Conservation (phyloP, 257 asterid genomes). For the Thymus mandschuricus region DNA sequence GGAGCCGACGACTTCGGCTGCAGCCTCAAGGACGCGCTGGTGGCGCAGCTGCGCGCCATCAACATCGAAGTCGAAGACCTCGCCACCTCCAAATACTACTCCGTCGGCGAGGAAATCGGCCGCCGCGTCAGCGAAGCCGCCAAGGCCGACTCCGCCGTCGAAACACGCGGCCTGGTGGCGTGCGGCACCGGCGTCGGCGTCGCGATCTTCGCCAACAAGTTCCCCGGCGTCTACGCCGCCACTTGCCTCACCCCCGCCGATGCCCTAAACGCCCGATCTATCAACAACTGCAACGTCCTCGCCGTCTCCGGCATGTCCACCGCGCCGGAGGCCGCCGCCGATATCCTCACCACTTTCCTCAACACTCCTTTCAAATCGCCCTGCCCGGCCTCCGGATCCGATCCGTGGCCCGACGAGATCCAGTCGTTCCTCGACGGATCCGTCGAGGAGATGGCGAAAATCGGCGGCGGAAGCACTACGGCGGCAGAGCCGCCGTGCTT, state of each 20-base stretch:
- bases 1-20: slow-evolving; percentile 84
- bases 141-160: slow-evolving; percentile 37
- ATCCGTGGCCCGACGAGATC: slow-evolving; percentile 80
- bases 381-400: slow-evolving; percentile 84
- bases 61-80: slow-evolving; percentile 75
- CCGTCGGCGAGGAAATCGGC: slow-evolving; percentile 78
- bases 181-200: slow-evolving; percentile 97
- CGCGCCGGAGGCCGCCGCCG: slow-evolving; percentile 49
- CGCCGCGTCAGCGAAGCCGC: slow-evolving; percentile 72
- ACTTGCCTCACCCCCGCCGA: slow-evolving; percentile 74
- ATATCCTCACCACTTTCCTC: slow-evolving; percentile 63
- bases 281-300: slow-evolving; percentile 79
- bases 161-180: slow-evolving; percentile 75
- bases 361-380: slow-evolving; percentile 75
- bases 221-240: slow-evolving; percentile 88
- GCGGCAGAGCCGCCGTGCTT: slow-evolving; percentile 50
- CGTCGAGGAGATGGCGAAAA: slow-evolving; percentile 55
- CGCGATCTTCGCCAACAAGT: slow-evolving; percentile 80
- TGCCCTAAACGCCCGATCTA: slow-evolving; percentile 74
- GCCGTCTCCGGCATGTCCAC: slow-evolving; percentile 81
- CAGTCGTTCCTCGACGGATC: slow-evolving; percentile 63
- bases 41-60: slow-evolving; percentile 61
- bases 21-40: slow-evolving; percentile 56
- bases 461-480: slow-evolving; percentile 33
- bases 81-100: slow-evolving; percentile 74